phyloP scores from a whole-genome alignment of 2,329 filamentous ascomycete genomes.

The Bipolaris gigantea region DNA sequence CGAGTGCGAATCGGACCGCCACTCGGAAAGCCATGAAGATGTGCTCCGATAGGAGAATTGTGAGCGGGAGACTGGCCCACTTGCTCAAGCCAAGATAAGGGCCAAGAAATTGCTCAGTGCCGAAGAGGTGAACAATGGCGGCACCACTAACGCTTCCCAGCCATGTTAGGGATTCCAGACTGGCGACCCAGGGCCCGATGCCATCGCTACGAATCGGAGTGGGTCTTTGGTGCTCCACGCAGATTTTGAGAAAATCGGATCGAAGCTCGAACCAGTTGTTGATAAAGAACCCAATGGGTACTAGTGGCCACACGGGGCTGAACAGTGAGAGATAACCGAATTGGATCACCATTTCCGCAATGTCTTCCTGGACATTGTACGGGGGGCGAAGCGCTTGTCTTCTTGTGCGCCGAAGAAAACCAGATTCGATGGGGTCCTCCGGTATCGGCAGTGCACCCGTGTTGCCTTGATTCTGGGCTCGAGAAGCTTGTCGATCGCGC shows the following conservation, averaged over 20 bases:
- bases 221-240: constrained; percentile 37
- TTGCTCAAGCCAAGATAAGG: constrained; percentile 20
- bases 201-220: constrained; percentile 33
- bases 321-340: constrained; percentile 42
- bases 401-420: constrained; percentile 34
- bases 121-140: constrained; percentile 40
- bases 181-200: constrained; percentile 40
- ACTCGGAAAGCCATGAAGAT: constrained; percentile 38
- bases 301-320: constrained; percentile 40
- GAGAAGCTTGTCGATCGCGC: constrained; percentile 28
- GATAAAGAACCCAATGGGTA: constrained; percentile 41
- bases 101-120: constrained; percentile 19
- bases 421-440: constrained; percentile 36
- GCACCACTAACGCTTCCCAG: constrained; percentile 38
- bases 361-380: constrained; percentile 43
- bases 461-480: background rate
- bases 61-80: constrained; percentile 37
- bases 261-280: constrained; percentile 44
- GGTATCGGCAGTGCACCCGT: constrained; percentile 1
- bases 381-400: constrained; percentile 32
- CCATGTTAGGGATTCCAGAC: constrained; percentile 39
- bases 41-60: constrained; percentile 38
- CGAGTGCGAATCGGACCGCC: constrained; percentile 30
- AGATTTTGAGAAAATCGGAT: constrained; percentile 41
- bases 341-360: constrained; percentile 42